phyloP scores from a whole-genome alignment of 805 yeast genomes.

The Suhomyces xylopsoci region DNA sequence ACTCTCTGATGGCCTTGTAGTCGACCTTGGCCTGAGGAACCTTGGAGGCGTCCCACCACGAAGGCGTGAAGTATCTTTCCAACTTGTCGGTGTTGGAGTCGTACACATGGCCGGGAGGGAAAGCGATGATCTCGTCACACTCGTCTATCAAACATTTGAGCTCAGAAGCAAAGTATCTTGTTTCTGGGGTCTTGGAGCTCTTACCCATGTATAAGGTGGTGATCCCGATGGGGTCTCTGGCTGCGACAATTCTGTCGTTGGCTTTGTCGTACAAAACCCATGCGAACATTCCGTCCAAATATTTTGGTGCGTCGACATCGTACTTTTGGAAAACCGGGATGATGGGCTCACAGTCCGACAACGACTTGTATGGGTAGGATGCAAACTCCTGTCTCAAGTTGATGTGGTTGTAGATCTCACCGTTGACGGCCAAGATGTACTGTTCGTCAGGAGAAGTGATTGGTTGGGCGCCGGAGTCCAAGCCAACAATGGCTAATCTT shows the following conservation, averaged over 20 bases:
- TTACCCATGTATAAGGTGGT: slow-evolving; percentile 96
- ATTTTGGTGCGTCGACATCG: slow-evolving; percentile 85
- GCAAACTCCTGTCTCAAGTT: slow-evolving; percentile 71
- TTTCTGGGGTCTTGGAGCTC: slow-evolving; percentile 60
- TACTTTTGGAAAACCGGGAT: slow-evolving; percentile 87
- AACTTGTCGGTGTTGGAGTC: slow-evolving; percentile 86
- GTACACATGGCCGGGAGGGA: slow-evolving; percentile 98
- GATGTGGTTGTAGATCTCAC: slow-evolving; percentile 97
- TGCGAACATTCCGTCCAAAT: slow-evolving; percentile 98
- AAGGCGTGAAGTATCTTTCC: slow-evolving; percentile 86
- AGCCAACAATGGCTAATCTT: slow-evolving; percentile 95
- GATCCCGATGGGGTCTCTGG: slow-evolving; percentile 98
- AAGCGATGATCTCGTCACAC: slow-evolving; percentile 87
- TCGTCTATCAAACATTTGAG: slow-evolving; percentile 90
- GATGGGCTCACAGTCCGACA: slow-evolving; percentile 96
- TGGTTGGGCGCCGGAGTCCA: slow-evolving; percentile 98
- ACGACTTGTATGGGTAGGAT: slow-evolving; percentile 76
- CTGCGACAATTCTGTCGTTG: slow-evolving; percentile 87
- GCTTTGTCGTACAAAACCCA: slow-evolving; percentile 84
- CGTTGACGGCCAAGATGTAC: slow-evolving; percentile 83
- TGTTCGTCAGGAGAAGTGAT: slow-evolving; percentile 76
- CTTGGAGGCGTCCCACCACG: slow-evolving; percentile 86
- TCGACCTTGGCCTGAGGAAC: slow-evolving; percentile 79
- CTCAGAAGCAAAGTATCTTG: slow-evolving; percentile 91
- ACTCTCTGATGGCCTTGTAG: slow-evolving; percentile 64